Evolutionary conservation across 163 green algal genomes (phyloP), one percentile per base, ranked within the genome.

Genomic region (Trebouxia gelatinosa): DNA sequence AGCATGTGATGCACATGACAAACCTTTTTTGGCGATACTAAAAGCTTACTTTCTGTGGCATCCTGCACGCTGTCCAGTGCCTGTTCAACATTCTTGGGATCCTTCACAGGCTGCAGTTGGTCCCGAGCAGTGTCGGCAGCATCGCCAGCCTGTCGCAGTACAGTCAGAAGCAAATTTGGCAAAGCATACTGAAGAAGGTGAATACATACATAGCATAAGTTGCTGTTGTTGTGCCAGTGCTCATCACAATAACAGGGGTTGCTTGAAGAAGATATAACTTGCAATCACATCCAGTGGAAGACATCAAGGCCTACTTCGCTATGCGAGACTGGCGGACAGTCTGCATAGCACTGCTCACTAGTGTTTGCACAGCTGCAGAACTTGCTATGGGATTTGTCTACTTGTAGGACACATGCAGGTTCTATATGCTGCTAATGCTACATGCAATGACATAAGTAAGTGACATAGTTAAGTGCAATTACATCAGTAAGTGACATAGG

Each of bases 1-100:
- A n/a, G n/a, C n/a, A n/a, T n/a, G n/a, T n/a, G n/a, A n/a, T n/a
- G n/a, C n/a, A n/a, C n/a, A n/a, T n/a, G n/a, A n/a, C n/a, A n/a
- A n/a, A n/a, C n/a, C n/a, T n/a, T n/a, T n/a, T n/a, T n/a, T n/a
- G n/a, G n/a, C n/a, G n/a, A n/a, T n/a, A n/a, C n/a, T n/a, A n/a
- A n/a, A n/a, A n/a, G n/a, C n/a, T n/a, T n/a, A n/a, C n/a, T 72
- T 29, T 72, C 64, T 26, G 50, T 37, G 23, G 64, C 64, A 35
- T 72, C 64, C 11, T 37, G 35, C 31, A 72, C 64, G 34, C 64
- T 72, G 35, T 54, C 37, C 35, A 72, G 35, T 6, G 64, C 64
- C 26, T 72, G 35, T 2, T 72, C 37, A 21, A 72, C 64, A 51
- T 54, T 72, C 23, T 21, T 37, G 2, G 64, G 64, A 28, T 72